phyloP scores from a whole-genome alignment of 2,329 filamentous ascomycete species.

The Cladophialophora yegresii region DNA sequence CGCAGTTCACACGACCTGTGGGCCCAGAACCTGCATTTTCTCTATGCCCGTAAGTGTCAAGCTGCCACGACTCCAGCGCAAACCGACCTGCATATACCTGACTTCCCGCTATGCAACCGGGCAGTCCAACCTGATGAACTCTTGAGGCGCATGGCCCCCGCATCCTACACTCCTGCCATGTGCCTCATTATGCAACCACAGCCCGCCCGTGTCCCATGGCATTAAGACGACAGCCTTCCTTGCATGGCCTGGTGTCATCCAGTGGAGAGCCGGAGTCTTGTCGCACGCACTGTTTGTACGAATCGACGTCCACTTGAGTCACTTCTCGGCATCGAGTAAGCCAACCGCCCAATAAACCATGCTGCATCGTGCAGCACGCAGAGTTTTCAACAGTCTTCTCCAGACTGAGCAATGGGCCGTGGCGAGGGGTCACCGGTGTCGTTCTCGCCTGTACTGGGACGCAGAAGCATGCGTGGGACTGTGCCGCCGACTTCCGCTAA shows the following conservation, averaged over 20 bases:
- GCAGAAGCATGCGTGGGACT: constrained; percentile 20
- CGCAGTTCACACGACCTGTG: constrained; percentile 8
- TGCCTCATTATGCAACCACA: background rate
- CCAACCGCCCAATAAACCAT: constrained; percentile 1
- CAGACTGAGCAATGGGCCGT: background rate
- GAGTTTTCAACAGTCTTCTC: constrained; percentile 1
- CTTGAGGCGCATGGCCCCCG: background rate
- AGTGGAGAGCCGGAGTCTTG: constrained; percentile 1
- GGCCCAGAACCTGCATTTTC: constrained; percentile 6
- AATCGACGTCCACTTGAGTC: background rate
- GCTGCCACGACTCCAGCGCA: constrained; percentile 15
- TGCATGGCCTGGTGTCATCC: constrained; percentile 6
- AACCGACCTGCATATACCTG: constrained; percentile 16
- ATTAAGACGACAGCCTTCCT: background rate
- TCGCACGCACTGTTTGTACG: constrained; percentile 2
- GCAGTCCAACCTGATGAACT: constrained; percentile 7
- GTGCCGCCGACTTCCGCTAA: constrained; percentile 28
- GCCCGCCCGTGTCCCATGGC: background rate
- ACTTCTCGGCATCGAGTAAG: background rate
- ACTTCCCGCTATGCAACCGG: constrained; percentile 5
- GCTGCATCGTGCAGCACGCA: constrained; percentile 1
- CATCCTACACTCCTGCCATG: background rate
- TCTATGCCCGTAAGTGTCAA: constrained; percentile 1
- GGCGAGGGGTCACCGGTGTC: constrained; percentile 20
- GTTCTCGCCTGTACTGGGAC: constrained; percentile 26